Evolutionary conservation across 306 rosid species (phyloP), one percentile per base, ranked within the genome.

Genomic region (Astragalus membranaceus): DNA sequence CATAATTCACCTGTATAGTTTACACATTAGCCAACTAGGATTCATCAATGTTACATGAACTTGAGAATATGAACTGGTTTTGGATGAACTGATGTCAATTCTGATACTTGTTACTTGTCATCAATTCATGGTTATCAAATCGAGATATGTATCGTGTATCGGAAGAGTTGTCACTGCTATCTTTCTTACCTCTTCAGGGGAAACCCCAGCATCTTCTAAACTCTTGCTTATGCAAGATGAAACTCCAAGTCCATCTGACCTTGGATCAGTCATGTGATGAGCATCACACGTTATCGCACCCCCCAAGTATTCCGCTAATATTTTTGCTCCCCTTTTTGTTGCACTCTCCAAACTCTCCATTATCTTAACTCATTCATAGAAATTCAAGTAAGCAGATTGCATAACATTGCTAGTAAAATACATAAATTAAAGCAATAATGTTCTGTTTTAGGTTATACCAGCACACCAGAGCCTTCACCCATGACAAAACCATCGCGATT

Each of bases 191-290:
- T 88, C 93, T 77, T 88, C 86, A 33, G 86, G 85, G 14, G 88
- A 79, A 76, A 88, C 93, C 6, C 90, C 90, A 2, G 90, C 88
- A 77, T 88, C 85, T 58, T 79, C 65, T 69, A 88, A 79, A 60
- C 88, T 85, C 67, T 76, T 88, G 47, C 10, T 64, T 46, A 85
- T 88, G 85, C 93, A 88, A 70, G 88, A 76, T 1, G 88, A 85
- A 64, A 88, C 90, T 33, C 89, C 93, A 23, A 87, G 88, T 49
- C 92, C 92, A 80, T 87, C 92, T 13, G 87, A 51, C 56, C 89
- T 78, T 2, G 92, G 92, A 78, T 82, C 86, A 0, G 92, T 87
- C 89, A 87, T 87, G 79, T 87, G 92, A 82, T 87, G 86, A 78
- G 92, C 92, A 80, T 87, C 92, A 30, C 92, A 87, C 0, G 89